Evolutionary conservation across 2,329 filamentous ascomycete species (phyloP).

Genomic region (Iodosphaeria phyllophila): DNA sequence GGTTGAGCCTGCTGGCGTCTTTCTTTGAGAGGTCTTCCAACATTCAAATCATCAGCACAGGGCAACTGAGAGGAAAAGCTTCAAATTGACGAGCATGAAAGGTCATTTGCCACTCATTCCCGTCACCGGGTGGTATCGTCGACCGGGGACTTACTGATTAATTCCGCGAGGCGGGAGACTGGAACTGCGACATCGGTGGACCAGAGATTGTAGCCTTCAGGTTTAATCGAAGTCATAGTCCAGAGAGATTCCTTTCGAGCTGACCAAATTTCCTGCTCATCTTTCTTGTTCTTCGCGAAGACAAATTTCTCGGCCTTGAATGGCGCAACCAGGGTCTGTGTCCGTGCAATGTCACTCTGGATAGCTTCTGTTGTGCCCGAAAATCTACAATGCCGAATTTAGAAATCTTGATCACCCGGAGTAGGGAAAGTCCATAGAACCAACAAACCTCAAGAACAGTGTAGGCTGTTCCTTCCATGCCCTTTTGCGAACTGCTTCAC

Average conservation of each 20-base stretch:
- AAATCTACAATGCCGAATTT: conserved; percentile 32
- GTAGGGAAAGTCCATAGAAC: neutral
- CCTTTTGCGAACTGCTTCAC: conserved; percentile 30
- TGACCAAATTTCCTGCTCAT: conserved; percentile 46
- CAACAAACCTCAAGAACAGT: conserved; percentile 47
- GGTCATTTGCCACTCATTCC: neutral
- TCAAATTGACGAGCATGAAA: neutral
- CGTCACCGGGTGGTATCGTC: neutral
- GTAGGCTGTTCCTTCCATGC: conserved; percentile 53
- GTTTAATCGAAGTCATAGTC: conserved; percentile 38
- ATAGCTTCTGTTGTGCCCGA: conserved; percentile 43
- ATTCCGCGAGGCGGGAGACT: conserved; percentile 35
- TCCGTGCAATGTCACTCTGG: conserved; percentile 42
- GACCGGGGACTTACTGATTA: conserved; percentile 19
- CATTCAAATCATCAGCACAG: too few relatives aligned
- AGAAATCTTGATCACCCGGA: too few relatives aligned
- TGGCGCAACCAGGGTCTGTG: conserved; percentile 33
- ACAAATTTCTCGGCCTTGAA: conserved; percentile 42
- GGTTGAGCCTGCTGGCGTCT: conserved; percentile 33
- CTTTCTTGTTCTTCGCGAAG: conserved; percentile 44
- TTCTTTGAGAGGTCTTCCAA: conserved; percentile 35
- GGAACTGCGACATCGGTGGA: conserved; percentile 53
- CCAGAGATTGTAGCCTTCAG: conserved; percentile 35
- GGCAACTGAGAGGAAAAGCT: too few relatives aligned
- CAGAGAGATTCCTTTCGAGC: conserved; percentile 48